Evolutionary conservation across 352 stramenopile genomes (phyloP), one percentile per base, ranked within the genome.

Genomic region (Lagenidium giganteum): DNA sequence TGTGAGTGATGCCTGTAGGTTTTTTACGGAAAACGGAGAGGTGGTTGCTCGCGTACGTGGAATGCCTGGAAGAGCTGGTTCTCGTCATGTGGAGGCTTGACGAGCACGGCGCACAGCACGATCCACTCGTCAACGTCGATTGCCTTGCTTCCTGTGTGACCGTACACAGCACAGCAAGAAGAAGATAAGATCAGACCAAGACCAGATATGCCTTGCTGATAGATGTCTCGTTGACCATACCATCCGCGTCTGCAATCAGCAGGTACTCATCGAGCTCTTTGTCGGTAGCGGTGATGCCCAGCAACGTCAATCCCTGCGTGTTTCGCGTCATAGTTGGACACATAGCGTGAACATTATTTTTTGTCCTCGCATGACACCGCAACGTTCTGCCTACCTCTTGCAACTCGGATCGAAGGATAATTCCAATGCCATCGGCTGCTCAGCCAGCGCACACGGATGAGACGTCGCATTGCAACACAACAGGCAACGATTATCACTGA

Each of bases 81-180:
- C 40, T 77, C 59, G 12, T 70, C 52, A 28, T 74, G 52, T 4
- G 56, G 56, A 28, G 63, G 56, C 11, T 64, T 78, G 17, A 74
- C 62, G 8, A 77, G 42, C 55, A 73, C 61, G 0, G 62, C 59
- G 20, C 66, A 77, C 16, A 77, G 53, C 45, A 73, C 59, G 37
- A 74, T 47, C 66, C 63, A 78, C 41, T 78, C 66, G 27, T 74
- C 55, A 4, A 78, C 48, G 33, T 78, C 66, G 35, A 78, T 74
- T 1, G 63, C 66, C 21, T 78, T 78, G 53, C 66, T 78, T 4
- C 63, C n/a, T n/a, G n/a, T n/a, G n/a, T n/a, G n/a, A n/a, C n/a
- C n/a, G n/a, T n/a, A n/a, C n/a, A n/a, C n/a, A n/a, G n/a, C n/a
- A n/a, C n/a, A n/a, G n/a, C n/a, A n/a, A n/a, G n/a, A n/a, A n/a